phyloP scores from a whole-genome alignment of 495 filamentous ascomycete genomes.

The Neurospora sp. region DNA sequence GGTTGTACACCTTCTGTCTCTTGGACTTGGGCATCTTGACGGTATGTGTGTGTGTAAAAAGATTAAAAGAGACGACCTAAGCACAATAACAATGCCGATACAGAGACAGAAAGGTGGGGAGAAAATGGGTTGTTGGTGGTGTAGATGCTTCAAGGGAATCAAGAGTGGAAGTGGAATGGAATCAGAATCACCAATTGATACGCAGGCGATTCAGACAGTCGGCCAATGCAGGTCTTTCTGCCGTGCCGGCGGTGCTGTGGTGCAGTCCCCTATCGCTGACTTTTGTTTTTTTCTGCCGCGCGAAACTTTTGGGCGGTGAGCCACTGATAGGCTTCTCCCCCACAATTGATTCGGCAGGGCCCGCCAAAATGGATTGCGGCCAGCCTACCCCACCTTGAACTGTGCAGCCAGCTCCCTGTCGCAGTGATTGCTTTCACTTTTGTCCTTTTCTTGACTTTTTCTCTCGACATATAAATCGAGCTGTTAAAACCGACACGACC shows the following conservation, averaged over 20 bases:
- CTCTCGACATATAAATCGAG: not conserved
- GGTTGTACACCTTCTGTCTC: constrained; percentile 75
- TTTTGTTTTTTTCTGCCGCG: constrained; percentile 9
- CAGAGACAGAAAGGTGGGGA: not conserved
- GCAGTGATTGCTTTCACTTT: not conserved
- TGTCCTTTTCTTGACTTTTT: not conserved
- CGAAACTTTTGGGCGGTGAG: constrained; percentile 9
- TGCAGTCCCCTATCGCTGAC: not conserved
- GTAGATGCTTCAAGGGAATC: not conserved
- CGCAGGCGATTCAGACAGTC: not conserved
- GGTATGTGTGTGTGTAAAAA: not conserved
- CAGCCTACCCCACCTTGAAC: not conserved
- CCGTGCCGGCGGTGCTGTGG: not conserved
- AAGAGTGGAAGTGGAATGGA: not conserved
- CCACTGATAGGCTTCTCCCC: not conserved
- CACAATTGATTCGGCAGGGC: constrained; percentile 2
- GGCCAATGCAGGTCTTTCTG: not conserved
- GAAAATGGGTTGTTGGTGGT: not conserved
- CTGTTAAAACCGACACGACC: no score
- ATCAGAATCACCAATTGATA: not conserved
- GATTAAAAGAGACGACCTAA: not conserved
- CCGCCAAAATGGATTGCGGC: not conserved
- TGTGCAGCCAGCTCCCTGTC: not conserved
- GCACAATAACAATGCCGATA: not conserved
- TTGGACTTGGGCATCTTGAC: constrained; percentile 90